Evolutionary conservation across 1,284 basidiomycete species (phyloP).

Genomic region (Sanghuangporus sanghuang): DNA sequence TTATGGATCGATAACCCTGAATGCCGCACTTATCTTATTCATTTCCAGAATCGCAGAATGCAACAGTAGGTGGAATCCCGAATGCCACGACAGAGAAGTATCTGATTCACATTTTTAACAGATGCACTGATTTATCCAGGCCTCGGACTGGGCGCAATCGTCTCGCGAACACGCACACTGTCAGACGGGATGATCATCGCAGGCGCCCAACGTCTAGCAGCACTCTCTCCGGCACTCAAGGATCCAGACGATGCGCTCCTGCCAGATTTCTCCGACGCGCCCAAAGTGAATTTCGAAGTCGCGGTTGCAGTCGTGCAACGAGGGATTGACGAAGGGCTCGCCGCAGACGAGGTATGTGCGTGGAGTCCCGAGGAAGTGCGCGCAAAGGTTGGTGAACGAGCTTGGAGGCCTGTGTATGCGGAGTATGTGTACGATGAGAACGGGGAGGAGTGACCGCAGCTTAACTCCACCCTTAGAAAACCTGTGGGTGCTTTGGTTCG

Average conservation of each 20-base stretch:
- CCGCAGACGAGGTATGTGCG: constrained; percentile 38
- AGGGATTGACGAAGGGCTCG: constrained; percentile 67
- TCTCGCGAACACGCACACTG: constrained; percentile 55
- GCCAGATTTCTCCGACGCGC: constrained; percentile 69
- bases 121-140: constrained; percentile 79
- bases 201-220: constrained; percentile 64
- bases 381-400: constrained; percentile 42
- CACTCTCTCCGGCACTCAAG: constrained; percentile 68
- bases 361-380: constrained; percentile 47
- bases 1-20: neutral
- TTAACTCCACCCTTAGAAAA: neutral
- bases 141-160: constrained; percentile 69
- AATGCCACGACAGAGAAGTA: neutral
- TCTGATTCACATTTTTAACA: constrained; percentile 20
- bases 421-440: constrained; percentile 59
- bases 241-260: constrained; percentile 63
- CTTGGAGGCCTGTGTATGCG: constrained; percentile 60
- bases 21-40: neutral
- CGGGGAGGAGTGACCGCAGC: constrained; percentile 33
- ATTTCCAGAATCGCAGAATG: constrained; percentile 58
- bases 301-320: constrained; percentile 75
- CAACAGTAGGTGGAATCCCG: constrained; percentile 45
- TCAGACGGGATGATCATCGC: constrained; percentile 79
- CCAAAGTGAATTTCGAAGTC: constrained; percentile 71
- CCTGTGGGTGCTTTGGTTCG: too few species aligned